phyloP scores from a whole-genome alignment of 2,329 filamentous ascomycete species.

The Leptographium radiaticola region DNA sequence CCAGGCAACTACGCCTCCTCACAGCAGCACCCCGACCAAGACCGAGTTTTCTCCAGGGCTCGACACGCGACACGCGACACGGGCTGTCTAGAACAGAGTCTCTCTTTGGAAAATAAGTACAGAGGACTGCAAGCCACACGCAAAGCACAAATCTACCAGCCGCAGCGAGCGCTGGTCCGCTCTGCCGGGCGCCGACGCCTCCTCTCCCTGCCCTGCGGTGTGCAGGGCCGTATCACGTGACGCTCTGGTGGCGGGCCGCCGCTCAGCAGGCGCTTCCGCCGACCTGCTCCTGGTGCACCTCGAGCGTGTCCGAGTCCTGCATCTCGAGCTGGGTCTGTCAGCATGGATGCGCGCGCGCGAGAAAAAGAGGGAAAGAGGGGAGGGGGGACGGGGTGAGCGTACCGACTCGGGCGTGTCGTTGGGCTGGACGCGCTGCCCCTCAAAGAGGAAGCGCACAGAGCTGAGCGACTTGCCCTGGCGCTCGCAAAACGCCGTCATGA shows the following conservation, averaged over 20 bases:
- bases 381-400: slow-evolving; percentile 12
- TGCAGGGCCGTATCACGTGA: no score
- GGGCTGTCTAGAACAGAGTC: not conserved
- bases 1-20: no score
- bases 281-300: slow-evolving; percentile 97
- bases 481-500: slow-evolving; percentile 97
- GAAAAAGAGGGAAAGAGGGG: not conserved
- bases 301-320: slow-evolving; percentile 87
- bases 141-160: not conserved
- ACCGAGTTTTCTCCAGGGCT: no score
- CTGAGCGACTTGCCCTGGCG: slow-evolving; percentile 77
- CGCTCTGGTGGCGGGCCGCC: no score
- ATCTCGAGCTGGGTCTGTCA: slow-evolving; percentile 64
- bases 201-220: not conserved
- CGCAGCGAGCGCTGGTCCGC: not conserved
- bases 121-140: not conserved
- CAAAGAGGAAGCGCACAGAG: slow-evolving; percentile 89
- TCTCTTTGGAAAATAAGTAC: not conserved
- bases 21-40: no score
- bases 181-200: not conserved
- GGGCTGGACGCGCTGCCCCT: slow-evolving; percentile 82
- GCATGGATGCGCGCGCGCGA: not conserved
- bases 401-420: slow-evolving; percentile 86
- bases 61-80: no score
- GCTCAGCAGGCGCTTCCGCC: slow-evolving; percentile 43